Evolutionary conservation across 2,329 filamentous ascomycete genomes (phyloP).

Genomic region (Gnomoniopsis sp.): DNA sequence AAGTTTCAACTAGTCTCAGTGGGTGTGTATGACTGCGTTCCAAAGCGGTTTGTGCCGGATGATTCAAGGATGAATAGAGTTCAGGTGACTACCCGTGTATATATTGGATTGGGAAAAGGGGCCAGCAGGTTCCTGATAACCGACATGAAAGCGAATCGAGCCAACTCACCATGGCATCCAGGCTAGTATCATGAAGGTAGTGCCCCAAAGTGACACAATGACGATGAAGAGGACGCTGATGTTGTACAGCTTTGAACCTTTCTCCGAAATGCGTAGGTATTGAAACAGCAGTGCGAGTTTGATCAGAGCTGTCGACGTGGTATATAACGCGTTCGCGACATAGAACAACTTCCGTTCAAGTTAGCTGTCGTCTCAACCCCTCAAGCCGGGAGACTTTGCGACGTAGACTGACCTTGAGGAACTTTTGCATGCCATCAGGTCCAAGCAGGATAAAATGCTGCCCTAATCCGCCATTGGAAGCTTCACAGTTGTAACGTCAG

Average conservation of each 20-base stretch:
- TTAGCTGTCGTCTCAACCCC: neutral
- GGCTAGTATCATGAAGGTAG: constrained; percentile 28
- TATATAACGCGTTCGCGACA: constrained; percentile 19
- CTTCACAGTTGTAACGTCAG: neutral
- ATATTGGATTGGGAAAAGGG: neutral
- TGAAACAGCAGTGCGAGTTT: constrained; percentile 22
- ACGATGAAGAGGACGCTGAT: constrained; percentile 23
- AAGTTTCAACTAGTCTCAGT: neutral
- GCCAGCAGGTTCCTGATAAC: too few relatives aligned
- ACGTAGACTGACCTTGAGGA: constrained; percentile 8
- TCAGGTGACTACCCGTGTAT: neutral
- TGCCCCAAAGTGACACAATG: constrained; percentile 29
- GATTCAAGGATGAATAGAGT: too few relatives aligned
- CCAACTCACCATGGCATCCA: constrained; percentile 27
- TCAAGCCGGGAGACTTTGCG: neutral
- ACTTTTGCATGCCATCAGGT: constrained; percentile 4
- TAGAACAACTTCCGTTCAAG: constrained; percentile 13
- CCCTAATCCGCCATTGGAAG: constrained; percentile 3
- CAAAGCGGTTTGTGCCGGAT: too few relatives aligned
- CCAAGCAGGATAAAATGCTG: constrained; percentile 9
- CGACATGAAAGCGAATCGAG: neutral
- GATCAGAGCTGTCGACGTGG: constrained; percentile 20
- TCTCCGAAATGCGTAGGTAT: constrained; percentile 20
- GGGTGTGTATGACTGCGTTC: neutral
- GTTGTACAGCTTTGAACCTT: constrained; percentile 10